These are phyloP conservation scores for Kodamaea anthophila DNA, from an alignment of 1,139 yeast species.

Conservation along the genomic window DNA sequence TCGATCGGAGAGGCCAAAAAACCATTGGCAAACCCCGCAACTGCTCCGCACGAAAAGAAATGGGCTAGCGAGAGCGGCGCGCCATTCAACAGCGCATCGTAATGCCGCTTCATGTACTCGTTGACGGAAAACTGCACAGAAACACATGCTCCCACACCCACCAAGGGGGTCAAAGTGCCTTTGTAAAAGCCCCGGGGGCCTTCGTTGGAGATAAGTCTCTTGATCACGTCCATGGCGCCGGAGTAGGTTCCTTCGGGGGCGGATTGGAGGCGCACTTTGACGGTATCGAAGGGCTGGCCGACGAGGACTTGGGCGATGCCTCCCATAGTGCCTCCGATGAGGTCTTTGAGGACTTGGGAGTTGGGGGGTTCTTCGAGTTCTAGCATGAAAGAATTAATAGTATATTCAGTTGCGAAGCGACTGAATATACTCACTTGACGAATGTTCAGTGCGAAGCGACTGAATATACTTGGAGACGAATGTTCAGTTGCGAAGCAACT, in stretches of 20 bases:
- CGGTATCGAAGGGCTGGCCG: conserved; percentile 96
- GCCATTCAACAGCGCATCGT: conserved; percentile 38
- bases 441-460: no score
- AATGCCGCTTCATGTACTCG: conserved; percentile 84
- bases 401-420: no score
- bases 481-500: no score
- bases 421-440: no score
- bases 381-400: no score
- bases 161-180: conserved; percentile 75
- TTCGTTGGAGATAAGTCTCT: conserved; percentile 62
- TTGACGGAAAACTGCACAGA: conserved; percentile 80
- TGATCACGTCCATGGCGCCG: conserved; percentile 74
- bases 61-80: conserved; percentile 44
- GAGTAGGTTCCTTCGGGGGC: conserved; percentile 71
- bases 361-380: conserved; percentile 46
- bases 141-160: conserved; percentile 93
- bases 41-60: conserved; percentile 75
- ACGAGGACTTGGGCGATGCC: conserved; percentile 91
- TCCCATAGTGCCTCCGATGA: conserved; percentile 87
- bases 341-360: conserved; percentile 66
- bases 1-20: conserved; percentile 88
- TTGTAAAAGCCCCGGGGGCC: conserved; percentile 81
- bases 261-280: conserved; percentile 84
- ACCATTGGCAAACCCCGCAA: conserved; percentile 86
- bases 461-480: no score